phyloP scores from a whole-genome alignment of 805 yeast species.

The Metschnikowia corniflorae region DNA sequence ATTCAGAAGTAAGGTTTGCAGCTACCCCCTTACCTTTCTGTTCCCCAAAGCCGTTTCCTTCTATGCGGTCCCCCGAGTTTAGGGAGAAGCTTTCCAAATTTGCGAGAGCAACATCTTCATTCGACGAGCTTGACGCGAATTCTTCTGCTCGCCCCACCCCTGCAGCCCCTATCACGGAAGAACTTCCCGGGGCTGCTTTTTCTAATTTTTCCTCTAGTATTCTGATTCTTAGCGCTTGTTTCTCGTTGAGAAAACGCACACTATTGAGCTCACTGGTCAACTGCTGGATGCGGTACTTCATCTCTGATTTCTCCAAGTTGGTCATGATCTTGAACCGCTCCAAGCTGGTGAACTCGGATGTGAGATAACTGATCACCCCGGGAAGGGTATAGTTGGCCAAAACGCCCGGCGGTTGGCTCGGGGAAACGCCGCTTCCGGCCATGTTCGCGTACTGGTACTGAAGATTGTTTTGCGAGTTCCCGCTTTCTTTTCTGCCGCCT shows the following conservation, averaged over 20 bases:
- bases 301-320: conserved; percentile 50
- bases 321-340: conserved; percentile 44
- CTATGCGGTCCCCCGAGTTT: background rate
- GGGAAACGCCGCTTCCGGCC: conserved; percentile 1
- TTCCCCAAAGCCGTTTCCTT: background rate
- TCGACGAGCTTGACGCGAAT: too few relatives aligned
- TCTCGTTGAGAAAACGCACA: conserved; percentile 39
- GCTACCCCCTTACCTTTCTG: too few relatives aligned
- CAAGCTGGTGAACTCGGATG: conserved; percentile 52
- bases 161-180: too few relatives aligned
- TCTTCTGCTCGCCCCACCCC: too few relatives aligned
- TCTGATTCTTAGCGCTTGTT: conserved; percentile 37
- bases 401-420: conserved; percentile 2
- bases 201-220: conserved; percentile 29
- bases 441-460: conserved; percentile 1
- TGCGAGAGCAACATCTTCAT: background rate
- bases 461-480: background rate
- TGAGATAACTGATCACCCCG: conserved; percentile 56
- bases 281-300: conserved; percentile 49
- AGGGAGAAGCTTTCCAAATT: background rate
- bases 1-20: background rate
- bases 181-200: background rate
- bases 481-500: conserved; percentile 3
- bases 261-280: conserved; percentile 51
- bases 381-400: conserved; percentile 47